Conservation (phyloP, 73 alveolate genomes). For the Uronychia binucleata region DNA sequence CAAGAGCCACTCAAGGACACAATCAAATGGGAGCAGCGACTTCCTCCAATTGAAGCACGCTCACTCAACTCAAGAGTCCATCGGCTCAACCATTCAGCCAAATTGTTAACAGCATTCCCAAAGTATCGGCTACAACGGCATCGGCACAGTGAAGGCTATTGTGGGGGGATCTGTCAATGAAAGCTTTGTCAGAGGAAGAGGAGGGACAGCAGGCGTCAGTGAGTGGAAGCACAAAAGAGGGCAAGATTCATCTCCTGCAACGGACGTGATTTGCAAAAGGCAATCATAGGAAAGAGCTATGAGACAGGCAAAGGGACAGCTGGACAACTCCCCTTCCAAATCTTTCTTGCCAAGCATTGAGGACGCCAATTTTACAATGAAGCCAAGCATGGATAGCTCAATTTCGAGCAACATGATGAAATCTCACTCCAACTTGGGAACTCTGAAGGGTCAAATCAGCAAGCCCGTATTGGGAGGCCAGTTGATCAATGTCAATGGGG, state of each 20-base stretch:
- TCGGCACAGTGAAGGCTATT: no score
- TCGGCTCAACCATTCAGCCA: not conserved
- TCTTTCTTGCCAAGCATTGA: not conserved
- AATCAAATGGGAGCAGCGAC: not conserved
- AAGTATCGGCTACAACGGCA: no score
- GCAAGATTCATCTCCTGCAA: not conserved
- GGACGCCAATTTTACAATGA: not conserved
- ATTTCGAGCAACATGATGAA: no score
- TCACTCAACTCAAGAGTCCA: no score
- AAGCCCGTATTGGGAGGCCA: not conserved
- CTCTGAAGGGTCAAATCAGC: no score
- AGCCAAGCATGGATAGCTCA: not conserved
- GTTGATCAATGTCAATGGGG: not conserved
- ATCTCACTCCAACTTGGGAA: no score
- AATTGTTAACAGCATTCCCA: no score
- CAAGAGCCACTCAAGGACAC: not conserved
- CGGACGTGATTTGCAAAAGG: no score
- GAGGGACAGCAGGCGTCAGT: not conserved
- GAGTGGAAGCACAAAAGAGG: not conserved
- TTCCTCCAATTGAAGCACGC: not conserved
- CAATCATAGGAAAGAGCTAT: no score
- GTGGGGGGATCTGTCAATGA: not conserved
- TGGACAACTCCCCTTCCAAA: no score
- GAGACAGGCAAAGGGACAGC: no score
- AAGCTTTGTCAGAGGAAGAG: not conserved